Percentiles rank a stretch among this genome's conserved stretches.
phyloP scores from a whole-genome alignment of 2,329 filamentous ascomycete genomes.

The Clonostachys sp. region DNA sequence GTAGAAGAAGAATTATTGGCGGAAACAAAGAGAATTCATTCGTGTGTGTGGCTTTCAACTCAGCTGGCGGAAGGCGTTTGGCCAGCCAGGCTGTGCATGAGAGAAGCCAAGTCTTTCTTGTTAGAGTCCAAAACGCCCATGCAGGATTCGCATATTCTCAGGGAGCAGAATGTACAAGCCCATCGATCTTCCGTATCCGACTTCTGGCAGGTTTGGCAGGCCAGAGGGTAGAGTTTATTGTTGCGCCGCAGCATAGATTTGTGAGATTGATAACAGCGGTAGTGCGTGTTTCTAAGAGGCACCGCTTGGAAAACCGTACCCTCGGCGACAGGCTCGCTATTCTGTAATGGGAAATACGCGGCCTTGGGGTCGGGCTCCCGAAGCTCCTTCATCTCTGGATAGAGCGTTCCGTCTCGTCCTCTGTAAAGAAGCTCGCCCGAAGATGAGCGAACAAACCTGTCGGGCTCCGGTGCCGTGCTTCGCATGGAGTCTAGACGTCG shows the following conservation, averaged over 20 bases:
- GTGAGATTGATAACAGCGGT: constrained; percentile 43
- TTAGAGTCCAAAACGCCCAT: constrained; percentile 31
- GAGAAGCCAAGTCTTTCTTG: constrained; percentile 33
- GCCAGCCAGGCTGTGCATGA: constrained; percentile 23
- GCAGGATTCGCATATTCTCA: constrained; percentile 48
- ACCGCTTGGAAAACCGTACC: constrained; percentile 33
- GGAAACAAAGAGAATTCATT: constrained; percentile 1
- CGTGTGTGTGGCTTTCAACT: background rate
- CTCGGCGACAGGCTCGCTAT: constrained; percentile 15
- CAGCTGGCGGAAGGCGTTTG: constrained; percentile 1
- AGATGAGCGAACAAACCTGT: constrained; percentile 24
- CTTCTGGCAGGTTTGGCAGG: constrained; percentile 47
- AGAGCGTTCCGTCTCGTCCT: constrained; percentile 31
- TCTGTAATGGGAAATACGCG: constrained; percentile 28
- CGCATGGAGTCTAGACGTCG: background rate
- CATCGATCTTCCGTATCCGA: constrained; percentile 38
- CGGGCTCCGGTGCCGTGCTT: constrained; percentile 9
- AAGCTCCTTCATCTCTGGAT: constrained; percentile 31
- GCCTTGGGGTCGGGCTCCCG: constrained; percentile 26
- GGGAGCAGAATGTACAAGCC: constrained; percentile 43
- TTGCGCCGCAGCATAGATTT: constrained; percentile 38
- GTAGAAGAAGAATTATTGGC: background rate
- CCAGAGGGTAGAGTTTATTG: constrained; percentile 44
- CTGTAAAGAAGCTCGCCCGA: constrained; percentile 25
- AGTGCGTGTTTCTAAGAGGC: constrained; percentile 37